Evolutionary conservation across 306 rosid species (phyloP).

Genomic region (Cucurbita maxima): DNA sequence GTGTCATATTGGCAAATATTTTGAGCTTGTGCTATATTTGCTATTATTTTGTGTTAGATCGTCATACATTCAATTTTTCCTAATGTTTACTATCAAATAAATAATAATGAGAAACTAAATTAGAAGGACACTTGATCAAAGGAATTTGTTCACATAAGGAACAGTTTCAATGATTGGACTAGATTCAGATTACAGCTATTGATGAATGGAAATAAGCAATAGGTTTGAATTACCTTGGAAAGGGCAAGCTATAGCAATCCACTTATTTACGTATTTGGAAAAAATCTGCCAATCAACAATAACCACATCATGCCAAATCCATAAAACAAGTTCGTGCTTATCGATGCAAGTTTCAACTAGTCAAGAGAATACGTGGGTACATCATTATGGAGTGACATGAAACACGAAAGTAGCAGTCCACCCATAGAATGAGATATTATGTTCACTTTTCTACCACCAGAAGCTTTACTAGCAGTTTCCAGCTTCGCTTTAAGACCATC

Average conservation of each 20-base stretch:
- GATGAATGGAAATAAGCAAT: background rate
- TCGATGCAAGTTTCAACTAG: background rate
- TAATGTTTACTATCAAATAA: background rate
- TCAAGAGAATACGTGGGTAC: conserved; percentile 33
- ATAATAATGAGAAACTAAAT: background rate
- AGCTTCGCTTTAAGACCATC: conserved; percentile 59
- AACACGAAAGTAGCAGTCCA: conserved; percentile 59
- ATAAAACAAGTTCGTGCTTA: background rate
- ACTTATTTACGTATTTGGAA: conserved; percentile 68
- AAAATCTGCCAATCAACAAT: conserved; percentile 45
- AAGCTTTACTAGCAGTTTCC: conserved; percentile 69
- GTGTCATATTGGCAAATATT: no score
- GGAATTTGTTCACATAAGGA: background rate
- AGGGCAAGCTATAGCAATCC: conserved; percentile 89
- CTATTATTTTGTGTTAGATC: no score
- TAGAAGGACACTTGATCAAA: background rate
- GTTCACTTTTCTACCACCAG: conserved; percentile 87
- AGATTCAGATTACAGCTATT: background rate
- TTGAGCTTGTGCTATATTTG: no score
- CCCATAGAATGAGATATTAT: conserved; percentile 92
- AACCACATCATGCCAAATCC: conserved; percentile 4
- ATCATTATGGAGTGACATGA: conserved; percentile 60
- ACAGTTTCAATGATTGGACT: background rate
- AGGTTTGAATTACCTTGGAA: conserved; percentile 48
- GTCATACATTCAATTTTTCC: no score